Base-by-base conservation (phyloP, 129 eudicot genomes). In the Ambrosia artemisiifolia region DNA sequence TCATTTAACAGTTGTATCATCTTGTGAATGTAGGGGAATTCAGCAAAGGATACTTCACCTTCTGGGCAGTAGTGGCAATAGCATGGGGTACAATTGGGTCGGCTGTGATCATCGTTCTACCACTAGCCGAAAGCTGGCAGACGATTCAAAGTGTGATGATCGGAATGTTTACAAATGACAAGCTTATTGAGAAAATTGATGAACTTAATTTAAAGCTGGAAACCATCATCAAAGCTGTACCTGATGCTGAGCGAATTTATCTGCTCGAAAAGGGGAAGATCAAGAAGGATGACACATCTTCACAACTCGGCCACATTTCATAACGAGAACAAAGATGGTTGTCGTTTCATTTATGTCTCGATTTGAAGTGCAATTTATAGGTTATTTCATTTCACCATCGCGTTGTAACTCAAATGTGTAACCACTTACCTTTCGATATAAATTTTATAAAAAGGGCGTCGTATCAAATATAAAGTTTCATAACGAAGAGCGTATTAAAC, bases 31-130 rank as follows among this genome's bases (percentile, higher is more conserved):
- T 71, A 93, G 98, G 85, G 73, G 84, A 81, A 40, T 95, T 95
- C 65, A 90, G 82, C 72, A 69, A 81, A 83, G 93, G 85, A 11
- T 95, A 88, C 80, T 95, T 95, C 80, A 90, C 97, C 68, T 87
- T 88, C 54, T 95, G 99, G 99, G 96, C 99, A 14, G 83, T 86
- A 33, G 88, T 95, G 14, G 94, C 99, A 14, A 86, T 95, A 69
- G 96, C 91, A 47, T 95, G 99, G 99, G 99, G 99, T 38, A 90
- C 99, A 32, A 60, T 94, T 3, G 99, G 87, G 76, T 94, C 99
- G 6, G 96, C 84, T 2, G 95, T 94, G 36, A 95, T 95, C 61
- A 88, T 95, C 4, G 83, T 83, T 63, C 70, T 95, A 67, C 99
- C 99, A 54, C 35, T 95, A 40, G 78, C 81, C 0, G 99, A 95